Conservation (phyloP, 306 rosid genomes). For the Clitoria ternatea region DNA sequence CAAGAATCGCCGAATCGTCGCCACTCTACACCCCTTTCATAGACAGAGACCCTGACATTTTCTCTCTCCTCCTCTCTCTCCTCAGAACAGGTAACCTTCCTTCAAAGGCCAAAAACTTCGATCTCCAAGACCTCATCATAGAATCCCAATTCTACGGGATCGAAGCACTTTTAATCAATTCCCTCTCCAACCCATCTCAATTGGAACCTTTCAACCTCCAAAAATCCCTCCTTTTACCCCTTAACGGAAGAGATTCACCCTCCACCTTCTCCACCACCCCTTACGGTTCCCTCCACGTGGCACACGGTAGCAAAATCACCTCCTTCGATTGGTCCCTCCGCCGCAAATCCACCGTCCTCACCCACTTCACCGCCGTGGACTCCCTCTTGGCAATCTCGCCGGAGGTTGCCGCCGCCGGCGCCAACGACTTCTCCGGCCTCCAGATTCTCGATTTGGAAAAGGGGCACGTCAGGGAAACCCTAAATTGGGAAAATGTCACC, state of each 20-base stretch:
- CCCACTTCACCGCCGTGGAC: slow-evolving; percentile 83
- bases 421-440: slow-evolving; percentile 85
- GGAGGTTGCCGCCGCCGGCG: slow-evolving; percentile 71
- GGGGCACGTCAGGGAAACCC: slow-evolving; percentile 45
- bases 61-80: slow-evolving; percentile 79
- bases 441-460: slow-evolving; percentile 65
- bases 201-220: slow-evolving; percentile 86
- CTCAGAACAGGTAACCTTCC: slow-evolving; percentile 90
- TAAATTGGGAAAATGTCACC: slow-evolving; percentile 87
- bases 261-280: slow-evolving; percentile 66
- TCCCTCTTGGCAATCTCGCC: slow-evolving; percentile 74
- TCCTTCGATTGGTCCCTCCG: slow-evolving; percentile 89
- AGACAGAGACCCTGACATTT: slow-evolving; percentile 87
- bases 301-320: slow-evolving; percentile 90
- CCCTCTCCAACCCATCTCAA: slow-evolving; percentile 70
- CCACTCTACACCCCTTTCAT: slow-evolving; percentile 37
- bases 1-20: slow-evolving; percentile 37
- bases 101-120: slow-evolving; percentile 66
- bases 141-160: slow-evolving; percentile 83
- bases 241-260: slow-evolving; percentile 78
- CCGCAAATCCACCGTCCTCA: slow-evolving; percentile 68
- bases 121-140: slow-evolving; percentile 64
- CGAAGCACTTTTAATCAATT: slow-evolving; percentile 52
- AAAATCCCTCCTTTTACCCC: slow-evolving; percentile 47
- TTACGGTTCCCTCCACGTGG: slow-evolving; percentile 71